A percentile compares a stretch with the other conserved stretches of the same genome.
These are phyloP conservation scores for Camellia granthamiana DNA, from an alignment of 148 eudicot genomes.

Conservation along the genomic window DNA sequence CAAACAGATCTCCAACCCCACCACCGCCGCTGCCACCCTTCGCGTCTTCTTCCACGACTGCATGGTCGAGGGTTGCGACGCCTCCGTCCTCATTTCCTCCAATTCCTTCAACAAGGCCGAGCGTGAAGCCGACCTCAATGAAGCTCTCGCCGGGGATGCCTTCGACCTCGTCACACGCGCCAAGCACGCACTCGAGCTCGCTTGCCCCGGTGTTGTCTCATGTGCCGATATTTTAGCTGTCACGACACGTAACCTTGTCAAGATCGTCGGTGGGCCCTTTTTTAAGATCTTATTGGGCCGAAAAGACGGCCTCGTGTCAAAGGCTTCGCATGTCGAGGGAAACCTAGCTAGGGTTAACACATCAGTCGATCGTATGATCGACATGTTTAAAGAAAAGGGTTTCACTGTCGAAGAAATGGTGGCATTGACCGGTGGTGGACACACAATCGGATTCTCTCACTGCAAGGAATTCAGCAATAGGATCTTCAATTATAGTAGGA, in stretches of 20 bases:
- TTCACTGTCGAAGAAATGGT: constrained; percentile 14
- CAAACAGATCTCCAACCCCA: constrained; percentile 16
- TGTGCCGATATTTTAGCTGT: constrained; percentile 10
- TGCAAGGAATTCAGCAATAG: constrained; percentile 12
- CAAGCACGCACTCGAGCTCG: constrained; percentile 40
- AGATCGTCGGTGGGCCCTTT: constrained; percentile 6
- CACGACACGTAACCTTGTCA: not conserved
- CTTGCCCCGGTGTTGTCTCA: constrained; percentile 15
- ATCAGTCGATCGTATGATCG: not conserved
- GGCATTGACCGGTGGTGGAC: constrained; percentile 16
- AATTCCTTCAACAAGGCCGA: constrained; percentile 36
- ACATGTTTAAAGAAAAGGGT: constrained; percentile 6
- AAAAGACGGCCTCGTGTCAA: constrained; percentile 6
- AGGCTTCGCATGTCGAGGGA: not conserved
- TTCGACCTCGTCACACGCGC: constrained; percentile 40
- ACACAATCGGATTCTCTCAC: constrained; percentile 15
- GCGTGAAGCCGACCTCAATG: constrained; percentile 42
- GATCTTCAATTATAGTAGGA: not conserved
- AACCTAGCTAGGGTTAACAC: constrained; percentile 13
- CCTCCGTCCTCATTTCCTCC: constrained; percentile 37
- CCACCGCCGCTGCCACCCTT: constrained; percentile 42
- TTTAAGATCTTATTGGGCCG: not conserved
- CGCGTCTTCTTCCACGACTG: constrained; percentile 60
- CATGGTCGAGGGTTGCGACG: constrained; percentile 55
- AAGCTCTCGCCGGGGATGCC: constrained; percentile 44